These are phyloP conservation scores for Rhizopogon salebrosus DNA, from an alignment of 768 basidiomycete species.

Conservation along the genomic window DNA sequence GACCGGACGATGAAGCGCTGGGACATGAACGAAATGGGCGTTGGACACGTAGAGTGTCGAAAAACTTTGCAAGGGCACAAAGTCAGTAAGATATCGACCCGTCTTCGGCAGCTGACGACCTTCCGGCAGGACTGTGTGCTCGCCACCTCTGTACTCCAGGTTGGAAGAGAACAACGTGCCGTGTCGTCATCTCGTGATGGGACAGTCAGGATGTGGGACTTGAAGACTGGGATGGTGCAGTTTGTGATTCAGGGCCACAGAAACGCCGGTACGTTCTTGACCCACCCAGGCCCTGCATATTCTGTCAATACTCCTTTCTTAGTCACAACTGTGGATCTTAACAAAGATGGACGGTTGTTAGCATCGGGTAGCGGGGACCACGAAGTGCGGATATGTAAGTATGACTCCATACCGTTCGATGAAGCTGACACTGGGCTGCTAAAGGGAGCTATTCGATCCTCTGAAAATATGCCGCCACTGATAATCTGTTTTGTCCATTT, in stretches of 20 bases:
- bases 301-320: not conserved
- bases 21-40: constrained; percentile 51
- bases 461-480: not conserved
- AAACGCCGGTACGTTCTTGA: constrained; percentile 49
- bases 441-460: not conserved
- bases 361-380: constrained; percentile 73
- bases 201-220: constrained; percentile 92
- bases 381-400: constrained; percentile 64
- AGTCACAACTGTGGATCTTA: constrained; percentile 42
- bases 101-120: constrained; percentile 1
- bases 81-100: constrained; percentile 49
- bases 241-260: constrained; percentile 83
- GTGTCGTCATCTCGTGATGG: constrained; percentile 96
- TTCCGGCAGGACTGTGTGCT: constrained; percentile 59
- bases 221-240: constrained; percentile 73
- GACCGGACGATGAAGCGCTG: constrained; percentile 87
- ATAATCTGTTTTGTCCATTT: not conserved
- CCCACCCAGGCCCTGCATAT: constrained; percentile 1
- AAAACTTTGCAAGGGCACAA: constrained; percentile 55
- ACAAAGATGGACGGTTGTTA: constrained; percentile 52
- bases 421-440: not conserved
- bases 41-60: constrained; percentile 42
- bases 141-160: constrained; percentile 78
- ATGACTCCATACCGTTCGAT: not conserved
- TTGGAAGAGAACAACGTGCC: constrained; percentile 75